Base-by-base conservation (phyloP, 768 basidiomycete genomes). In the Phanerochaete carnosa region DNA sequence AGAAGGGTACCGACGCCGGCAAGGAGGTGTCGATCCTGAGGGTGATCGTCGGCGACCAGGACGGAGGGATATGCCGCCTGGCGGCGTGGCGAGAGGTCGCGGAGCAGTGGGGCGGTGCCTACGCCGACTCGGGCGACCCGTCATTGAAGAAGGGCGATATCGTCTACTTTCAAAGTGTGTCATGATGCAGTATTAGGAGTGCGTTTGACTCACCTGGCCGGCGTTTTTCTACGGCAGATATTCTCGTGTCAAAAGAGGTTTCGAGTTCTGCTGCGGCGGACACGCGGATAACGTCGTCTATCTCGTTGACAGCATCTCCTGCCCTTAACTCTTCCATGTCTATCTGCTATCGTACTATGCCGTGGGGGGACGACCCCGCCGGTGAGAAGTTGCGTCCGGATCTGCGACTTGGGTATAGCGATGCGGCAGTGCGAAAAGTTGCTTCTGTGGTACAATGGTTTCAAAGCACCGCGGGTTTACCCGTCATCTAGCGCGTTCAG, bases 271-370 rank as follows among this genome's bases (percentile, higher is more conserved):
- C 80, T 1, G 70, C 75, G 15, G 51, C 39, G 39, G 45, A 62
- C 39, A 53, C 37, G 45, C 30, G 60, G 26, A 65, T 54, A 23
- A 58, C 50, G 28, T 49, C 77, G 1, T 77, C 83, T 1, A 72
- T 83, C 51, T 76, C 77, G 2, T 73, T 92, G 28, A 84, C 85
- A 0, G 91, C 90, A 0, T 92, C 91, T 1, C 85, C 87, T 13
- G 80, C 84, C 64, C 79, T 86, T 26, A 83, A 80, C 50, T 87
- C 90, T 1, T 74, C 70, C 54, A 69, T 85, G 50, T 79, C 86
- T 63, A 86, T 93, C 16, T 94, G 92, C 69, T 94, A 88, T 73
- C 84, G 92, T 22, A 87, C 89, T 7, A 82, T 93, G 82, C 88
- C 90, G 1, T n/a, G 23, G 15, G 51, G 51, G 3, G 79, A 82